Base-by-base conservation (phyloP, 2,329 filamentous ascomycete genomes). In the Fragosphaeria purpurea region DNA sequence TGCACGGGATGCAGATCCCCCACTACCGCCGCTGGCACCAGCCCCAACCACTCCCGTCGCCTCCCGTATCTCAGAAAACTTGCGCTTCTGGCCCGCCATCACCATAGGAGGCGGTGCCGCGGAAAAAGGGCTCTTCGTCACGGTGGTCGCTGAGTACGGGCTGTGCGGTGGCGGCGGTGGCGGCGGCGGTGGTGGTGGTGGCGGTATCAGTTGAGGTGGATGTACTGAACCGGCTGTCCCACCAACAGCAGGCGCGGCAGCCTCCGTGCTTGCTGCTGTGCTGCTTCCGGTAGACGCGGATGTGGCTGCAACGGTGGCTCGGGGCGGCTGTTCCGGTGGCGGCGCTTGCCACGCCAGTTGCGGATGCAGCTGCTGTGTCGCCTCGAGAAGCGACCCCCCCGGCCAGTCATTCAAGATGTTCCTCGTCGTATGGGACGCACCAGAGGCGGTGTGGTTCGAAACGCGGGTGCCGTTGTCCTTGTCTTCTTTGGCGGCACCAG, bases 51-150 rank as follows among this genome's bases (percentile, higher is more conserved):
- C 42, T 34, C 52, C 31, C 33, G 55, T 41, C 37, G 49, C 38
- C 13, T 61, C 59, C 8, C 56, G 55, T 8, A 55, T 54, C 31
- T 67, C 66, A 39, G 58, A 53, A 41, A 64, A 62, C 55, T 71
- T 72, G 41, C 70, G 62, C 57, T 72, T 72, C 55, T 67, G 67
- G 6, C 68, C 67, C 5, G 62, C 63, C 56, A 63, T 57, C 38
- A 57, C 57, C 52, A 59, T 58, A 1, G 62, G 60, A 34, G 58
- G 57, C 13, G 50, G 40, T 6, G 45, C 46, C 7, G 51, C 44
- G 0, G 52, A 48, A 32, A 53, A 56, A 5, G 54, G 54, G 11
- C 50, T 57, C 22, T 53, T 51, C 9, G 41, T 42, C 5, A 41
- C n/a, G 4, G 9, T 45, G 44, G 37, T 45, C 6, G 51, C 34